Percentiles rank a stretch among this genome's conserved stretches.
Evolutionary conservation across 768 basidiomycete genomes (phyloP).

Genomic region (Solioccasus polychromus): DNA sequence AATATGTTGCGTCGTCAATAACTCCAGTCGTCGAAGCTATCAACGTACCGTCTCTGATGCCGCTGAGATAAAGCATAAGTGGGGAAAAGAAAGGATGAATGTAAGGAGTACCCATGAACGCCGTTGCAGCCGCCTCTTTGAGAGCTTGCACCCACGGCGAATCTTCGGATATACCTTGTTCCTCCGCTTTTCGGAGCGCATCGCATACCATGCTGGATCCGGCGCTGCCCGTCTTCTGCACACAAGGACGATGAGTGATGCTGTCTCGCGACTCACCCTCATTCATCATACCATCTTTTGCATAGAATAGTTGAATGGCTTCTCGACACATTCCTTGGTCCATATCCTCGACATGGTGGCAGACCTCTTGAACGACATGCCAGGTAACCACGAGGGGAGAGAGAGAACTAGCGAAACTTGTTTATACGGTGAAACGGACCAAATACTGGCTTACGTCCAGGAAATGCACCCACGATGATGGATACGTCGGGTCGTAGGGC

Average conservation of each 20-base stretch:
- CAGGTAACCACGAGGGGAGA: constrained; percentile 13
- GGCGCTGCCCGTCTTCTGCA: constrained; percentile 5
- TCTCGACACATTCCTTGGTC: constrained; percentile 9
- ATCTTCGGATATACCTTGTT: neutral
- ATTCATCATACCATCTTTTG: constrained; percentile 5
- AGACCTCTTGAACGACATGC: constrained; percentile 9
- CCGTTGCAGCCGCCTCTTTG: constrained; percentile 13
- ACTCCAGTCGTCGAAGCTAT: neutral
- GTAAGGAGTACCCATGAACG: constrained; percentile 6
- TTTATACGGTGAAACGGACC: neutral
- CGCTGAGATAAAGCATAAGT: neutral
- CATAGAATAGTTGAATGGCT: constrained; percentile 6
- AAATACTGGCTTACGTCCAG: constrained; percentile 12
- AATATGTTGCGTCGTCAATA: neutral
- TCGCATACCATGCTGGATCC: constrained; percentile 5
- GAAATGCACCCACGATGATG: constrained; percentile 11
- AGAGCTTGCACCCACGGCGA: constrained; percentile 4
- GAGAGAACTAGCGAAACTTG: neutral
- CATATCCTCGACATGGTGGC: constrained; percentile 1
- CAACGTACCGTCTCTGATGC: constrained; percentile 15
- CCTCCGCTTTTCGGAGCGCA: constrained; percentile 5
- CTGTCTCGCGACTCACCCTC: neutral
- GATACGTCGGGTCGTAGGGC: constrained; percentile 8
- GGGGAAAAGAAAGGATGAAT: neutral
- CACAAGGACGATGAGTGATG: neutral